Base-by-base conservation (phyloP, 2,329 filamentous ascomycete genomes). In the Dryadomyces quercus-mongolicae region DNA sequence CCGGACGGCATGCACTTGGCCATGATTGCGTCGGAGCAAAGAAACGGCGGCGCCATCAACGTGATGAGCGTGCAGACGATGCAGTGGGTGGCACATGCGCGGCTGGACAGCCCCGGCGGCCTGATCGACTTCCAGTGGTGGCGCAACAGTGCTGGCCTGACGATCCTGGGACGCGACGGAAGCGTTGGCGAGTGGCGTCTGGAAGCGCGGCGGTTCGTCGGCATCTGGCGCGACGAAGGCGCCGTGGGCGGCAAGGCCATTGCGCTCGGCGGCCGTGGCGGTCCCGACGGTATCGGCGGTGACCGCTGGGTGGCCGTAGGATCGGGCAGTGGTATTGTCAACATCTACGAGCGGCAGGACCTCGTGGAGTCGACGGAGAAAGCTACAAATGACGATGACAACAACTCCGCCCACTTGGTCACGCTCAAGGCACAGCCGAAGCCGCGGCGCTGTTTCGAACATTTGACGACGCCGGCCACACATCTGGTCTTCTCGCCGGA, bases 51-150 rank as follows among this genome's bases (percentile, higher is more conserved):
- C 61, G 77, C 88, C 53, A 78, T 98, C 69, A 96, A 95, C 67
- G 74, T 98, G 22, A 72, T 98, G 25, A 85, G 85, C 69, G 83
- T 86, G 1, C 74, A 71, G 22, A 92, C 91, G 0, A 82, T 87
- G 65, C 92, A 96, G 70, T 97, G 92, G 92, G 74, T 90, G 49
- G 81, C 86, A 0, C 84, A 92, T 60, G 88, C 87, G 15, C 80
- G 91, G 43, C 75, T 96, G 48, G 88, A 96, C 63, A 85, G 87
- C 59, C 78, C 81, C 50, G 84, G 89, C 51, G 91, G 91, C 42
- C 84, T 97, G 49, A 86, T 88, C 1, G 92, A 96, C 67, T 94
- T 96, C 63, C 82, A 81, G 1, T 98, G 93, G 93, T 96, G 91
- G 91, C 78, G 81, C 53, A 82, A 88, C 57, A 87, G 91, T 38